Base-by-base conservation (phyloP, 2,329 filamentous ascomycete species). In the Arthrocladium fulminans region DNA sequence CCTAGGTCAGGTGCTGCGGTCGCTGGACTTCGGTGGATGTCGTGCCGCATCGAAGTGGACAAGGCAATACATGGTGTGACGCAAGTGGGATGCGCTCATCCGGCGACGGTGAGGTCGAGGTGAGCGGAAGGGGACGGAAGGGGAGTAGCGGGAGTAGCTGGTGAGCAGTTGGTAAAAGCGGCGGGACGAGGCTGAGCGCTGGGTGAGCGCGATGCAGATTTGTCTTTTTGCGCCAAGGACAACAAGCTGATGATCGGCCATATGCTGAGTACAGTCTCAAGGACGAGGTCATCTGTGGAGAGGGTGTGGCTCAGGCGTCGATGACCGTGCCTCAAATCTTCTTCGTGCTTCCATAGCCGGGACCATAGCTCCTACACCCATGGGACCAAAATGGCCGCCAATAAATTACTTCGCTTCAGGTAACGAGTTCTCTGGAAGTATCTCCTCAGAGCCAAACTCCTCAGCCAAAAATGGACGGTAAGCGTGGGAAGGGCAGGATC, bases 161-260 rank as follows among this genome's bases (percentile, higher is more conserved):
- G n/a, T n/a, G n/a, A n/a, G n/a, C n/a, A n/a, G n/a, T n/a, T n/a
- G n/a, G n/a, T n/a, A n/a, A n/a, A n/a, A n/a, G n/a, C n/a, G n/a
- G n/a, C n/a, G n/a, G n/a, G n/a, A n/a, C n/a, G n/a, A n/a, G n/a
- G n/a, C n/a, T n/a, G n/a, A n/a, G n/a, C n/a, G n/a, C n/a, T n/a
- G n/a, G n/a, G n/a, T n/a, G n/a, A n/a, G n/a, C n/a, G n/a, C n/a
- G n/a, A n/a, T n/a, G n/a, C n/a, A n/a, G n/a, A n/a, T n/a, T n/a
- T n/a, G n/a, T n/a, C n/a, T n/a, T n/a, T n/a, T n/a, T n/a, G n/a
- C n/a, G n/a, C n/a, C n/a, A n/a, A n/a, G n/a, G n/a, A n/a, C n/a
- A n/a, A n/a, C n/a, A n/a, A 77, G 52, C 72, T 76, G 1, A 79
- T 67, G 0, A 79, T 65, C 0, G 75, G 75, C 73, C 74, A 79